Conservation (phyloP, 75 land plant genomes). For the Gnetum montanum region DNA sequence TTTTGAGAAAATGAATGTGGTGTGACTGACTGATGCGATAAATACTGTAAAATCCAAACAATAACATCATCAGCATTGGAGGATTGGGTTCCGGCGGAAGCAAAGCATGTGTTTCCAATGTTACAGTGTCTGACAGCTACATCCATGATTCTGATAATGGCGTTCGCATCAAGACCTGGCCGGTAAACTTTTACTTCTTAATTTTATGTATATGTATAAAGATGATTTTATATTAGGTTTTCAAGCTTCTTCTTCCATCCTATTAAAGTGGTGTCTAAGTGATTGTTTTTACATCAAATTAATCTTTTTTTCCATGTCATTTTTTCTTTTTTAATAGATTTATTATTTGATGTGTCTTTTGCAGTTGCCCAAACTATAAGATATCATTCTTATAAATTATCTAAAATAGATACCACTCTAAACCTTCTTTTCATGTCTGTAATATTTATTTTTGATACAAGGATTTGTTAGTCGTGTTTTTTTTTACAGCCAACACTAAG, state of each 20-base stretch:
- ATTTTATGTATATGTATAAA: neutral
- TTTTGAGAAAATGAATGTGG: neutral
- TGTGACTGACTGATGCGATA: neutral
- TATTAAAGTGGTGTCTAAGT: neutral
- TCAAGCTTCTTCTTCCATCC: no score
- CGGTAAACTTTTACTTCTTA: slow-evolving; percentile 14
- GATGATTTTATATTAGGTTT: neutral
- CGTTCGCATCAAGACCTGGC: slow-evolving; percentile 45
- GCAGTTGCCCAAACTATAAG: no score
- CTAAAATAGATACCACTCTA: no score
- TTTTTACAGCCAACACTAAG: no score
- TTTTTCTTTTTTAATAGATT: no score
- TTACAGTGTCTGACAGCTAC: slow-evolving; percentile 20
- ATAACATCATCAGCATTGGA: slow-evolving; percentile 19
- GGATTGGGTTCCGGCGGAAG: slow-evolving; percentile 23
- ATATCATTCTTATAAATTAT: no score
- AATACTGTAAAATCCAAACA: neutral
- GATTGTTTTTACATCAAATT: neutral
- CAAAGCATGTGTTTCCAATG: slow-evolving; percentile 29
- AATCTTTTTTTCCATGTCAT: no score
- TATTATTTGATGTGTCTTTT: no score
- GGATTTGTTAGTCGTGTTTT: no score
- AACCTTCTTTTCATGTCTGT: no score
- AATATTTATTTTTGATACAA: no score
- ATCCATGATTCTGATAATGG: slow-evolving; percentile 22